Evolutionary conservation across 2,329 filamentous ascomycete genomes (phyloP).

Genomic region (Fusarium illudens): DNA sequence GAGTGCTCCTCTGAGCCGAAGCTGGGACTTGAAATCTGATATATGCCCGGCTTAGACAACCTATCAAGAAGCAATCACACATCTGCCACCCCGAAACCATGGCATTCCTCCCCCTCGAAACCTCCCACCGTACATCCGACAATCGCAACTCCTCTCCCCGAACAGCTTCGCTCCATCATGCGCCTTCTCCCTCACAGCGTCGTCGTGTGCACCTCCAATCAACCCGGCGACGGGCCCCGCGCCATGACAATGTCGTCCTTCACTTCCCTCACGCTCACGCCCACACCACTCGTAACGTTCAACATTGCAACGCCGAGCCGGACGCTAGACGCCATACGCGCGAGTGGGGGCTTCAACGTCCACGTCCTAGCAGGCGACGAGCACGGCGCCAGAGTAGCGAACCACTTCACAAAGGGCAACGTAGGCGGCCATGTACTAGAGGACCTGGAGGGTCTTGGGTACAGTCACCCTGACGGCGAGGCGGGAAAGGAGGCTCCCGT

Average conservation of each 20-base stretch:
- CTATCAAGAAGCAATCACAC: slow-evolving; percentile 24
- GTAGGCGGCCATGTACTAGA: slow-evolving; percentile 50
- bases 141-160: slow-evolving; percentile 48
- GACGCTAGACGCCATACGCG: slow-evolving; percentile 60
- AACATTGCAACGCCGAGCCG: slow-evolving; percentile 65
- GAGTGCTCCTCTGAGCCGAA: background rate
- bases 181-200: slow-evolving; percentile 63
- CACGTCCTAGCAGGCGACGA: slow-evolving; percentile 61
- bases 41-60: slow-evolving; percentile 11
- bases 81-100: slow-evolving; percentile 30
- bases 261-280: slow-evolving; percentile 62
- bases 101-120: slow-evolving; percentile 44
- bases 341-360: slow-evolving; percentile 59
- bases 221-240: slow-evolving; percentile 47
- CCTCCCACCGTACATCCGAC: slow-evolving; percentile 50
- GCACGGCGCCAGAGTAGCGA: slow-evolving; percentile 59
- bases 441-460: slow-evolving; percentile 41
- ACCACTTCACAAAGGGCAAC: slow-evolving; percentile 62
- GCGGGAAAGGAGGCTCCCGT: slow-evolving; percentile 48
- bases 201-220: slow-evolving; percentile 63
- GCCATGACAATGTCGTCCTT: slow-evolving; percentile 70
- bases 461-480: slow-evolving; percentile 20
- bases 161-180: slow-evolving; percentile 62
- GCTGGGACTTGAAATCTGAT: slow-evolving; percentile 10
- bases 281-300: slow-evolving; percentile 63